Base-by-base conservation (phyloP, 352 stramenopile species). In the Thalassiosira gravida region DNA sequence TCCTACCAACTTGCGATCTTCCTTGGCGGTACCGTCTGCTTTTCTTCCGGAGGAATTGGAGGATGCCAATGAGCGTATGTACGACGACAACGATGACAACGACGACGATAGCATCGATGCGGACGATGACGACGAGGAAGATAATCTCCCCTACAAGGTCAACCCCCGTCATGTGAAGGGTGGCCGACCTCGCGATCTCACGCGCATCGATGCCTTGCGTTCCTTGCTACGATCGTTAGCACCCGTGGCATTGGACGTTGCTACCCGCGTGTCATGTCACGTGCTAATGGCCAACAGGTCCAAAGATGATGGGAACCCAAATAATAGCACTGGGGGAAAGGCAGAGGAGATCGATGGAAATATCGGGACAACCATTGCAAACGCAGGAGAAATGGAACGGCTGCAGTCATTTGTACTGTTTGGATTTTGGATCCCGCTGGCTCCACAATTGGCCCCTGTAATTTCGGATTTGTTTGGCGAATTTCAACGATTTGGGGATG, bases 221-320 rank as follows among this genome's bases (percentile, higher is more conserved):
- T 76, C 76, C 9, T 68, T 93, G 7, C 66, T 93, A 0, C 74
- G 88, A 27, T 61, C 72, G 25, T 72, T 93, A 42, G 82, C 87
- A 24, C 84, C 87, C 3, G 70, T 94, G 30, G 83, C 86, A 3
- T 84, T 92, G 55, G 86, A 94, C 68, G 78, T 92, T 9, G 82
- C 65, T 13, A 67, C 80, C 11, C 61, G 74, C 22, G 79, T 58
- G 20, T 65, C 76, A 30, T 79, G 62, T 39, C 61, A 58, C 46
- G 76, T 82, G 3, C 42, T 86, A 24, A 47, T 73, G 76, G 63
- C 22, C 9, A 75, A 80, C 53, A 18, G 30, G 22, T 57, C 13
- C 24, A 46, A 57, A 50, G 8, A 74, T 64, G 25, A 30, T n/a
- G 42, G 22, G 14, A 9, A 14, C 47, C 14, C 7, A 44, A 14